phyloP scores from a whole-genome alignment of 2,329 filamentous ascomycete genomes.

The Penicillium sp. region DNA sequence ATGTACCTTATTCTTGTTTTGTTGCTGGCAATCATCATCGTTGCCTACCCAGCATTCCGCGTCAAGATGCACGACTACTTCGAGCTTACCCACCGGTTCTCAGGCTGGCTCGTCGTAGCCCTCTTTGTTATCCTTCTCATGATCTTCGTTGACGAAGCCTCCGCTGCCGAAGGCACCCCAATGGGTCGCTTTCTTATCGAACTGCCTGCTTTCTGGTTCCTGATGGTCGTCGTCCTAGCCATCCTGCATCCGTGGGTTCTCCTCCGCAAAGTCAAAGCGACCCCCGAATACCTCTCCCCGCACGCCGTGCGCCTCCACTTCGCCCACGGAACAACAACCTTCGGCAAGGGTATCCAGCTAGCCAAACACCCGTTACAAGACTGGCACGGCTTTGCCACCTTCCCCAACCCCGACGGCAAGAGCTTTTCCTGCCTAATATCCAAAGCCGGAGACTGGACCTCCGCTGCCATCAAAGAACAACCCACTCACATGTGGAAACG shows the following conservation, averaged over 20 bases:
- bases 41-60: conserved; percentile 69
- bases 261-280: conserved; percentile 70
- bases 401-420: conserved; percentile 61
- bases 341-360: conserved; percentile 63
- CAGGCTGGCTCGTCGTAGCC: conserved; percentile 69
- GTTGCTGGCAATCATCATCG: conserved; percentile 63
- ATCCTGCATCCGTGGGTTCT: conserved; percentile 75
- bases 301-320: conserved; percentile 77
- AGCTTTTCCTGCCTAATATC: conserved; percentile 74
- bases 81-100: conserved; percentile 73
- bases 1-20: conserved; percentile 64
- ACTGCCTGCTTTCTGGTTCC: conserved; percentile 69
- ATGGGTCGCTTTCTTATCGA: conserved; percentile 48
- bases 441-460: conserved; percentile 77
- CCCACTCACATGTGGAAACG: conserved; percentile 70
- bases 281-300: conserved; percentile 68
- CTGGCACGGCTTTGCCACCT: conserved; percentile 78
- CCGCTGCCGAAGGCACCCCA: conserved; percentile 37
- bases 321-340: conserved; percentile 63
- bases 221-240: conserved; percentile 66
- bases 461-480: conserved; percentile 63
- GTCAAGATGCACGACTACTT: conserved; percentile 69
- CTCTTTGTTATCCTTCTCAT: conserved; percentile 70
- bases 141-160: conserved; percentile 56
- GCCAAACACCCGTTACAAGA: conserved; percentile 68